A percentile compares a stretch with the other conserved stretches of the same genome.
Evolutionary conservation across 2,329 filamentous ascomycete species (phyloP).

Genomic region (Alternaria sp.): DNA sequence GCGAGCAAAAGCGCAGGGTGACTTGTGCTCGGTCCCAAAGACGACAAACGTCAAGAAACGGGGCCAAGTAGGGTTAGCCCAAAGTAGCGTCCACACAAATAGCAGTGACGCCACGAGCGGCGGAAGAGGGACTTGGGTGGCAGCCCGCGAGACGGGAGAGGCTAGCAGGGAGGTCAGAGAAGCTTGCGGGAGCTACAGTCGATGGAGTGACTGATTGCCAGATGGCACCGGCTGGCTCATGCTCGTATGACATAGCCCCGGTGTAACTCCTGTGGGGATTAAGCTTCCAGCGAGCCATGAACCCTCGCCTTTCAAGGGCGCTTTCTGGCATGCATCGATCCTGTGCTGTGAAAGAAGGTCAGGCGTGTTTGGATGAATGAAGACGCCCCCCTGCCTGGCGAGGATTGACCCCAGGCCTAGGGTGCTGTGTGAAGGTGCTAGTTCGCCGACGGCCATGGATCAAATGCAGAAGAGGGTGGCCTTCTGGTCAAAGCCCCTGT

Average conservation of each 20-base stretch:
- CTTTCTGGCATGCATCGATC: neutral
- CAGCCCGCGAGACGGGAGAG: conserved; percentile 46
- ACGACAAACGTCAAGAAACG: conserved; percentile 41
- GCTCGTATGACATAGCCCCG: conserved; percentile 53
- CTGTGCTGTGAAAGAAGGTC: neutral
- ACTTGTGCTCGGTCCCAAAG: conserved; percentile 49
- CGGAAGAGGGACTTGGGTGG: conserved; percentile 39
- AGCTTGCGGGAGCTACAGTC: conserved; percentile 51
- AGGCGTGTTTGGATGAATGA: conserved; percentile 5
- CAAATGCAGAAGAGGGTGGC: conserved; percentile 21
- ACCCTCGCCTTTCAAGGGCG: conserved; percentile 30
- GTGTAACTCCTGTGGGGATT: conserved; percentile 50
- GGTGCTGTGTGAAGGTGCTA: conserved; percentile 4
- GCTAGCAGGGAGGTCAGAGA: conserved; percentile 48
- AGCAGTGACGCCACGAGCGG: conserved; percentile 48
- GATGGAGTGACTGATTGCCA: conserved; percentile 45
- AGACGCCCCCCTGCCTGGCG: conserved; percentile 12
- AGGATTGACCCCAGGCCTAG: conserved; percentile 15
- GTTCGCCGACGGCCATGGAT: conserved; percentile 23
- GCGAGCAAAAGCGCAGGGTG: conserved; percentile 46
- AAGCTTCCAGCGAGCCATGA: conserved; percentile 42
- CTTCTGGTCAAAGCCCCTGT: conserved; percentile 27
- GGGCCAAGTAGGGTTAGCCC: conserved; percentile 40
- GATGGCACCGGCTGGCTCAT: conserved; percentile 42
- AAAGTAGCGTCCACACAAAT: conserved; percentile 44